Conservation (phyloP, 805 yeast species). For the Hanseniaspora clermontiae region DNA sequence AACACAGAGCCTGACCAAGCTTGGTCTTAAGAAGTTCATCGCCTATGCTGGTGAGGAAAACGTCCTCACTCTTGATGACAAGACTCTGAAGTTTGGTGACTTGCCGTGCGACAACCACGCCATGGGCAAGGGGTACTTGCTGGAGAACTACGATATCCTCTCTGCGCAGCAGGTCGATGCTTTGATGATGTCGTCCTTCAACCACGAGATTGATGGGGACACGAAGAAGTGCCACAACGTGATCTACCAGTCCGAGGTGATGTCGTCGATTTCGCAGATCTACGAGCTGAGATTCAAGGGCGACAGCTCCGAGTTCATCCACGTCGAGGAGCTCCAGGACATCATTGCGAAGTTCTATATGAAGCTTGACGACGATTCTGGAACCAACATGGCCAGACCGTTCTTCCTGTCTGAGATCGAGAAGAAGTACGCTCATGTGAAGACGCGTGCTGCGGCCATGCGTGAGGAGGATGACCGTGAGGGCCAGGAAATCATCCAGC, state of each 20-base stretch:
- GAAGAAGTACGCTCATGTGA: slow-evolving; percentile 63
- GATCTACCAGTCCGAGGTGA: slow-evolving; percentile 66
- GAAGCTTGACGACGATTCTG: slow-evolving; percentile 34
- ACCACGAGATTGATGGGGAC: slow-evolving; percentile 56
- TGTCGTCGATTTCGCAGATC: slow-evolving; percentile 52
- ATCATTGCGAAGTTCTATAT: slow-evolving; percentile 57
- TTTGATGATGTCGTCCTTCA: slow-evolving; percentile 84
- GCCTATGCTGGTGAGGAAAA: slow-evolving; percentile 29
- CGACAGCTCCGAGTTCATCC: slow-evolving; percentile 23
- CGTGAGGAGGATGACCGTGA: slow-evolving; percentile 29
- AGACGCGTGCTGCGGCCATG: slow-evolving; percentile 58
- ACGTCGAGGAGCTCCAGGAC: slow-evolving; percentile 27
- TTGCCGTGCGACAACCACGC: slow-evolving; percentile 39
- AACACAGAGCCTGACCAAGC: neutral
- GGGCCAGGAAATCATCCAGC: slow-evolving; percentile 72
- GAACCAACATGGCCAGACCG: slow-evolving; percentile 45
- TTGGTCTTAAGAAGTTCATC: slow-evolving; percentile 20
- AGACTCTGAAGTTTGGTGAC: slow-evolving; percentile 52
- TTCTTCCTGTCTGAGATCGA: slow-evolving; percentile 66
- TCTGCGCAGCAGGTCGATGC: slow-evolving; percentile 83
- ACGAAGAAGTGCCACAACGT: slow-evolving; percentile 42
- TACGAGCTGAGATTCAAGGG: slow-evolving; percentile 24
- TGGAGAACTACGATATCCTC: slow-evolving; percentile 53
- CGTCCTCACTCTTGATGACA: slow-evolving; percentile 45
- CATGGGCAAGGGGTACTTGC: slow-evolving; percentile 41